A percentile compares a stretch with the other conserved stretches of the same genome.
phyloP scores from a whole-genome alignment of 345 rosid species.

The Sisymbrium altissimum region DNA sequence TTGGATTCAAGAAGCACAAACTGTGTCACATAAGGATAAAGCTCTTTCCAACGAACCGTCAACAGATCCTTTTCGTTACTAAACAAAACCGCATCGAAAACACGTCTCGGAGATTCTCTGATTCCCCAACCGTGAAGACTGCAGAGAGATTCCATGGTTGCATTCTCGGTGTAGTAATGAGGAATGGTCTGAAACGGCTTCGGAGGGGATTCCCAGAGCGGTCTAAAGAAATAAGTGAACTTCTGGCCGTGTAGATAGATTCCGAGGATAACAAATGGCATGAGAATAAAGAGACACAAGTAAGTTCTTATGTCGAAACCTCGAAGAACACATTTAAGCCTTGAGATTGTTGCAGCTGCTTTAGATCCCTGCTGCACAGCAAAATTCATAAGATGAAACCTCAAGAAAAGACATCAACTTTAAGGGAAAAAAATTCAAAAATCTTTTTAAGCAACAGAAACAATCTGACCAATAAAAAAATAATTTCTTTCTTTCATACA shows the following conservation, averaged over 20 bases:
- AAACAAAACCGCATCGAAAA: conserved; percentile 80
- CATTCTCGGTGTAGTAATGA: conserved; percentile 50
- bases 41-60: conserved; percentile 78
- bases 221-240: conserved; percentile 36
- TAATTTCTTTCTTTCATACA: background rate
- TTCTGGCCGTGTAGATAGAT: conserved; percentile 35
- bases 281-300: conserved; percentile 21
- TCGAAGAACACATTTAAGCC: conserved; percentile 32
- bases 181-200: conserved; percentile 23
- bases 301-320: conserved; percentile 28
- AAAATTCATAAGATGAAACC: background rate
- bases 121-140: conserved; percentile 81
- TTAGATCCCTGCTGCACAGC: conserved; percentile 24
- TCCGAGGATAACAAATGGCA: conserved; percentile 29
- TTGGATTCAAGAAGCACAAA: conserved; percentile 90
- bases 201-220: conserved; percentile 37
- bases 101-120: conserved; percentile 75
- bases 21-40: conserved; percentile 72
- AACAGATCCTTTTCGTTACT: conserved; percentile 75
- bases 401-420: background rate
- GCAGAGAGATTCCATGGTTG: conserved; percentile 63
- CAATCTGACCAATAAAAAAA: conserved; percentile 7
- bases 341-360: conserved; percentile 32
- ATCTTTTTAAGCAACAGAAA: conserved; percentile 27
- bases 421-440: background rate